Conservation (phyloP, 2,329 filamentous ascomycete species). For the Pseudogymnoascus sp. region DNA sequence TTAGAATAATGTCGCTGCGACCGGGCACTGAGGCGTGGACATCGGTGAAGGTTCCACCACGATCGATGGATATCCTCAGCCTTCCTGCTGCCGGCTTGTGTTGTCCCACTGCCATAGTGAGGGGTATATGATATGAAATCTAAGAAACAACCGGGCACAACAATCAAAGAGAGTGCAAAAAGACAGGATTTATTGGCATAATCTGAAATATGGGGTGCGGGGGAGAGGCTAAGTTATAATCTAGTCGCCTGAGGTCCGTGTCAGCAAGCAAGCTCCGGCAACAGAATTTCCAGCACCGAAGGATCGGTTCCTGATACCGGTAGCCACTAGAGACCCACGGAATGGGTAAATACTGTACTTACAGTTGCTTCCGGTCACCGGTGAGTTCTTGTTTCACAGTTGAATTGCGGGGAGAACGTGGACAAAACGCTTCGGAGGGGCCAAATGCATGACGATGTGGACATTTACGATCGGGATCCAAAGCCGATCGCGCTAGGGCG, state of each 20-base stretch:
- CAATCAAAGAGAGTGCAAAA: not conserved
- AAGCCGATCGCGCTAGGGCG: conserved; percentile 8
- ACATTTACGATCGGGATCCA: conserved; percentile 1
- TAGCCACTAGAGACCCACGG: not conserved
- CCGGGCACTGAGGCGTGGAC: conserved; percentile 57
- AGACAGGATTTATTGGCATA: conserved; percentile 2
- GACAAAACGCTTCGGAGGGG: not conserved
- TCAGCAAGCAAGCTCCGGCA: not conserved
- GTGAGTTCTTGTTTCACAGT: not conserved
- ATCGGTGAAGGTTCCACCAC: conserved; percentile 70
- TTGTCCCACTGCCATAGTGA: conserved; percentile 2
- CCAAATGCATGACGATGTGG: not conserved
- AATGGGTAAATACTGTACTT: not conserved
- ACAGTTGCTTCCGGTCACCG: not conserved
- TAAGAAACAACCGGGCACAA: not conserved
- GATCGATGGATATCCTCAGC: conserved; percentile 22
- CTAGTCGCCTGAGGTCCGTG: not conserved
- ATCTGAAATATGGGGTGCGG: conserved; percentile 1
- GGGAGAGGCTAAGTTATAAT: conserved; percentile 4
- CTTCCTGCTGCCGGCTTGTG: not conserved
- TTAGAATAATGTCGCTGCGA: conserved; percentile 61
- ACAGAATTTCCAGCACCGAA: not conserved
- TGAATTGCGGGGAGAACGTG: conserved; percentile 6
- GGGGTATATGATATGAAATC: conserved; percentile 1
- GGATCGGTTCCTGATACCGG: not conserved